Percentiles rank a stretch among this genome's conserved stretches.
phyloP scores from a whole-genome alignment of 495 filamentous ascomycete species.

The Penicillium coprophilum region DNA sequence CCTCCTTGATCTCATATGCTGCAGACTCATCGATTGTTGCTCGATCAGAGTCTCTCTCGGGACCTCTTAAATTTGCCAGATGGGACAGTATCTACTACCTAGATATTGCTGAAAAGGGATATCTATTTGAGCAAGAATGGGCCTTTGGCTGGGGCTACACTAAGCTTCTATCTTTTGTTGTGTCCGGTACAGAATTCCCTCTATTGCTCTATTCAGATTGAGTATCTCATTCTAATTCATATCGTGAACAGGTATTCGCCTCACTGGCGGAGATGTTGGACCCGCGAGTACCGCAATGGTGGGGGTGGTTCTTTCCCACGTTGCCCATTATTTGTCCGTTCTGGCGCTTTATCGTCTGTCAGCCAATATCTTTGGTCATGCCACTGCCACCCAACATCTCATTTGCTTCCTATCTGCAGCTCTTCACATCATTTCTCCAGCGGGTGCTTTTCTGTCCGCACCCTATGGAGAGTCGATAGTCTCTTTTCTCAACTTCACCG shows the following conservation, averaged over 20 bases:
- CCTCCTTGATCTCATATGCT: conserved; percentile 52
- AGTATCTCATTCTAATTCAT: conserved; percentile 8
- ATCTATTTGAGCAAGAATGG: conserved; percentile 94
- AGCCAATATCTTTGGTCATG: conserved; percentile 35
- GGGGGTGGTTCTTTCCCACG: conserved; percentile 64
- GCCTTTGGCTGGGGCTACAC: conserved; percentile 78
- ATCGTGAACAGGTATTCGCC: conserved; percentile 24
- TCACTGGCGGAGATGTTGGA: conserved; percentile 25
- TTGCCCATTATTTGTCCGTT: conserved; percentile 72
- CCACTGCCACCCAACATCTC: conserved; percentile 29
- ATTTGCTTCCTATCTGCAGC: conserved; percentile 66
- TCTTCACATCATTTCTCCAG: conserved; percentile 81
- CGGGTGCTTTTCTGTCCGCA: conserved; percentile 84
- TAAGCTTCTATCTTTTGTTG: conserved; percentile 45
- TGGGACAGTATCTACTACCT: conserved; percentile 95
- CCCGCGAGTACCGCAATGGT: conserved; percentile 41
- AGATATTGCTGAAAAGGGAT: conserved; percentile 65
- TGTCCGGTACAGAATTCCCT: conserved; percentile 42
- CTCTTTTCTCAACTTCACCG: conserved; percentile 72
- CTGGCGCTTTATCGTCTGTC: conserved; percentile 63
- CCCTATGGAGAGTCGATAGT: conserved; percentile 83
- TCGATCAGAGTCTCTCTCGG: conserved; percentile 23
- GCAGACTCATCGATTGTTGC: conserved; percentile 12
- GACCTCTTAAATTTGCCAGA: conserved; percentile 60
- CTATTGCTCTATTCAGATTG: not conserved